A percentile compares a stretch with the other conserved stretches of the same genome.
Conservation (phyloP, 73 alveolate genomes). For the Paramecium caudatum region DNA sequence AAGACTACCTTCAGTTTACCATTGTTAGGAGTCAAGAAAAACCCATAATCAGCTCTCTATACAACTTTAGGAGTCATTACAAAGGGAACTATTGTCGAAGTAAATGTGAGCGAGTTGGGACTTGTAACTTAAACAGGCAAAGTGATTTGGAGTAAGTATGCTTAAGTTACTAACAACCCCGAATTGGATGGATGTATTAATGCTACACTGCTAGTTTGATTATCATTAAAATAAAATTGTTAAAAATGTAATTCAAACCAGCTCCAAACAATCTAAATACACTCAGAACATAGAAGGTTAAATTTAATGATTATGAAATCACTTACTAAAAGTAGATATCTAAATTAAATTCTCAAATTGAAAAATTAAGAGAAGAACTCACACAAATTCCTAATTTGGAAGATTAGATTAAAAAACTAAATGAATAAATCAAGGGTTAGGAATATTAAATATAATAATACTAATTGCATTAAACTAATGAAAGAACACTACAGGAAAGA, state of each 20-base stretch:
- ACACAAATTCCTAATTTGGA: not conserved
- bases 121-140: constrained; percentile 98
- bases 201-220: constrained; percentile 96
- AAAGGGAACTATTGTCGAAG: constrained; percentile 98
- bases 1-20: constrained; percentile 97
- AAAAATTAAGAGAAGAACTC: not conserved
- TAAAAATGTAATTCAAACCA: constrained; percentile 64
- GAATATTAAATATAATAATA: not conserved
- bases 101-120: constrained; percentile 97
- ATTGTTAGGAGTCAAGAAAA: constrained; percentile 98
- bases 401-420: not conserved
- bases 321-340: not conserved
- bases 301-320: constrained; percentile 26
- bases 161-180: constrained; percentile 98
- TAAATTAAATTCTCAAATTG: not conserved
- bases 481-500: constrained; percentile 6
- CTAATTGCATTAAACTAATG: not conserved
- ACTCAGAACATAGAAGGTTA: not conserved
- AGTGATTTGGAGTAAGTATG: constrained; percentile 98
- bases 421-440: not conserved
- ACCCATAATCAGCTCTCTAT: constrained; percentile 97
- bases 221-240: no score
- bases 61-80: constrained; percentile 98
- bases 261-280: constrained; percentile 40
- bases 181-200: constrained; percentile 99